These are phyloP conservation scores for Metarhizium robertsii DNA, from an alignment of 2,329 filamentous ascomycete genomes.

Conservation along the genomic window DNA sequence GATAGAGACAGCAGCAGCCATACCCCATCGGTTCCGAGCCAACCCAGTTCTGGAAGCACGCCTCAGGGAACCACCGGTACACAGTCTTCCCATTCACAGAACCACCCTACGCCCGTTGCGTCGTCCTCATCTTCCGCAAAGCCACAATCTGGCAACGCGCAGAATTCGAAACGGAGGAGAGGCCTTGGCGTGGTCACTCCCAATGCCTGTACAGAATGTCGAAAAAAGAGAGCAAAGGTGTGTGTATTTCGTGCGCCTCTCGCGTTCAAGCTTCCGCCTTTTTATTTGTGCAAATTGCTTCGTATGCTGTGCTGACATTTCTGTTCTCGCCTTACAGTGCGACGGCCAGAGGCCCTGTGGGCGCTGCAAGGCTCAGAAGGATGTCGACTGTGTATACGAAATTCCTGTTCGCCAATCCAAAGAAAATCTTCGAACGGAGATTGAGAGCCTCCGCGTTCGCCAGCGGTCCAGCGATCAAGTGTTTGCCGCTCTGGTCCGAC, in stretches of 20 bases:
- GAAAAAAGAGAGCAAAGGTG: constrained; percentile 54
- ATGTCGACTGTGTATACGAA: constrained; percentile 51
- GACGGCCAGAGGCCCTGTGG: constrained; percentile 48
- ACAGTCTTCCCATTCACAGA: constrained; percentile 10
- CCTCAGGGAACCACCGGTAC: constrained; percentile 20
- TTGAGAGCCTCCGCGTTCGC: constrained; percentile 45
- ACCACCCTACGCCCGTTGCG: constrained; percentile 6
- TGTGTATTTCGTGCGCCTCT: not conserved
- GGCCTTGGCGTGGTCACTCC: constrained; percentile 48
- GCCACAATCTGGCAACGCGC: constrained; percentile 18
- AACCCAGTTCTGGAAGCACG: constrained; percentile 23
- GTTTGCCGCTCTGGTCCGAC: constrained; percentile 41
- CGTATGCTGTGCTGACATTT: not conserved
- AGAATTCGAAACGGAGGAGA: constrained; percentile 39
- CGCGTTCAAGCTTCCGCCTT: not conserved
- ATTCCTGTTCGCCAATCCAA: constrained; percentile 55
- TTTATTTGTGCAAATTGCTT: not conserved
- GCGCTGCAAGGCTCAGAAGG: constrained; percentile 45
- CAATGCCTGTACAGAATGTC: constrained; percentile 52
- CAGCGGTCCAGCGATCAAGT: constrained; percentile 47
- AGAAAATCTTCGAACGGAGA: constrained; percentile 49
- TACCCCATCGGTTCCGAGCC: constrained; percentile 19
- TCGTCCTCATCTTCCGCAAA: constrained; percentile 10
- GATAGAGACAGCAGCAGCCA: constrained; percentile 21
- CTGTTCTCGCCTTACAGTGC: constrained; percentile 30